phyloP scores from a whole-genome alignment of 1,284 basidiomycete species.

The Pseudozyma thailandica region DNA sequence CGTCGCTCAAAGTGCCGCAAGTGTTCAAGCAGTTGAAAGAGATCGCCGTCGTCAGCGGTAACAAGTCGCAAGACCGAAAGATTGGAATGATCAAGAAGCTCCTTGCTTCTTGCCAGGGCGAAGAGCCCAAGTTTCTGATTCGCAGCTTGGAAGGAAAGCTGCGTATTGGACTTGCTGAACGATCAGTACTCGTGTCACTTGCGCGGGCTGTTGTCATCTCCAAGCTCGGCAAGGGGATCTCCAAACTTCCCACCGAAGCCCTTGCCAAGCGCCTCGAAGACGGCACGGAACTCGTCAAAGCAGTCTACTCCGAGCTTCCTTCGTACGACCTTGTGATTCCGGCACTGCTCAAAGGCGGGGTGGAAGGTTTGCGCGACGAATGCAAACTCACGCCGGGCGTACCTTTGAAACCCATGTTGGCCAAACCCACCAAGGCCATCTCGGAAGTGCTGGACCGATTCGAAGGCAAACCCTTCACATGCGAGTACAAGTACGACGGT shows the following conservation, averaged over 20 bases:
- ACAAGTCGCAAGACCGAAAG: constrained; percentile 75
- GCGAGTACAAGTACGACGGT: constrained; percentile 99
- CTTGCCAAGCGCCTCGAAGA: constrained; percentile 81
- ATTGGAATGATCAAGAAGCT: constrained; percentile 95
- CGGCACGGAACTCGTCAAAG: constrained; percentile 82
- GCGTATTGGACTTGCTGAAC: constrained; percentile 94
- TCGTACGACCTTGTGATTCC: constrained; percentile 95
- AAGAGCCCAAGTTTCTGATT: constrained; percentile 93
- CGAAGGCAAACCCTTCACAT: constrained; percentile 94
- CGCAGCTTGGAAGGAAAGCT: constrained; percentile 96
- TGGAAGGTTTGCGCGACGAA: constrained; percentile 76
- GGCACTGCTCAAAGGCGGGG: constrained; percentile 82
- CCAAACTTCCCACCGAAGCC: constrained; percentile 74
- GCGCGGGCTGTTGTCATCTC: constrained; percentile 59
- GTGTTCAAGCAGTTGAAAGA: constrained; percentile 71
- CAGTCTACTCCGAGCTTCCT: constrained; percentile 94
- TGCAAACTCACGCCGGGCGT: constrained; percentile 93
- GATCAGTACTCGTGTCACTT: constrained; percentile 73
- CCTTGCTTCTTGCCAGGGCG: constrained; percentile 86
- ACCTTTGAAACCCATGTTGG: constrained; percentile 98
- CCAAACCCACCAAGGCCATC: constrained; percentile 99
- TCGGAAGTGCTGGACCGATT: constrained; percentile 98
- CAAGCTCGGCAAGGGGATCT: constrained; percentile 72
- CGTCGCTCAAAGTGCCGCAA: constrained; percentile 84
- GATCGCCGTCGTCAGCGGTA: constrained; percentile 78